Conservation (phyloP, 805 yeast genomes). For the Ogataea polymorpha region DNA sequence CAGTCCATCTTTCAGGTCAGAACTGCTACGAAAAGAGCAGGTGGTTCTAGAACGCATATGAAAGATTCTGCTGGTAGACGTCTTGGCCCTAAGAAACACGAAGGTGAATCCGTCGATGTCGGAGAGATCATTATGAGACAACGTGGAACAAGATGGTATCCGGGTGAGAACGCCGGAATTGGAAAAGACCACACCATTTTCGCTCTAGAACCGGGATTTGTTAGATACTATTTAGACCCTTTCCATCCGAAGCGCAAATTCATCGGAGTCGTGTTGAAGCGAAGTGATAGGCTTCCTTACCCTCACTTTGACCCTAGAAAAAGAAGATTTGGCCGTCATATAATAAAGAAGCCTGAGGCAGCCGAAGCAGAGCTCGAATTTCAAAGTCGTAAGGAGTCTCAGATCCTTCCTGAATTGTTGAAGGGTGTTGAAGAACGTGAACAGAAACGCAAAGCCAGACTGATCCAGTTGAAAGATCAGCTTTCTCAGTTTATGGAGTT, state of each 20-base stretch:
- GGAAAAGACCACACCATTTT: conserved; percentile 93
- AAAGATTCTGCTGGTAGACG: conserved; percentile 94
- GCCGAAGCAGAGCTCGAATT: conserved; percentile 59
- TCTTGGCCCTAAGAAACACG: conserved; percentile 85
- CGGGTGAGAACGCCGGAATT: conserved; percentile 87
- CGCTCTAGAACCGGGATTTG: conserved; percentile 91
- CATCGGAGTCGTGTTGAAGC: conserved; percentile 78
- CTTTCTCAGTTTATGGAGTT: conserved; percentile 28
- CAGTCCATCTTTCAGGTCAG: conserved; percentile 48
- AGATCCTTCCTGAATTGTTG: conserved; percentile 52
- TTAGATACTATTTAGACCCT: conserved; percentile 88
- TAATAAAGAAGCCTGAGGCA: conserved; percentile 45
- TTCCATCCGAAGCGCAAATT: conserved; percentile 92
- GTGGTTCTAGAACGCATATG: conserved; percentile 92
- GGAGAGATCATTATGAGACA: conserved; percentile 92
- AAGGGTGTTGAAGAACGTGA: conserved; percentile 40
- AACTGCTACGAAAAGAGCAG: conserved; percentile 89
- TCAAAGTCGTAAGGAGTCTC: conserved; percentile 65
- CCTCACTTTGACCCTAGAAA: conserved; percentile 88
- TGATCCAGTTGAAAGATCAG: conserved; percentile 30
- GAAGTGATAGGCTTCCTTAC: conserved; percentile 68
- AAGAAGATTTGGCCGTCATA: conserved; percentile 76
- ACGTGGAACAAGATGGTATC: conserved; percentile 90
- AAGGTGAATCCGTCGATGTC: conserved; percentile 69
- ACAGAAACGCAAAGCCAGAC: conserved; percentile 33